These are phyloP conservation scores for Haematococcus lacustris DNA, from an alignment of 139 green algal genomes.

Conservation along the genomic window DNA sequence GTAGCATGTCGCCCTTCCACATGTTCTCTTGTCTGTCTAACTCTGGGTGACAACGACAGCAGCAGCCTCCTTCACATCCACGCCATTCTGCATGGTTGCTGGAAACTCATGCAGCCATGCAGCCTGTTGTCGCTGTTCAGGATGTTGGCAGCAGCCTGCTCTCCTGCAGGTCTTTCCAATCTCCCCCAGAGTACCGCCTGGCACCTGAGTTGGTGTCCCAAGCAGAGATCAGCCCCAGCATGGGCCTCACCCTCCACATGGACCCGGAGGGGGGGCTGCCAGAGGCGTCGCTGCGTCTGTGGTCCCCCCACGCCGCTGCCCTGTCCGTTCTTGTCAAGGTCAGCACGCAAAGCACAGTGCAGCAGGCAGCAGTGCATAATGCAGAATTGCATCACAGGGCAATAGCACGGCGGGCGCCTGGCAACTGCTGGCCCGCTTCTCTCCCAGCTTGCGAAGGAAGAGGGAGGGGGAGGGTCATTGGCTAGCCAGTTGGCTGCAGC, in stretches of 20 bases:
- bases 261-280: background rate
- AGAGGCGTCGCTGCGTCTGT: conserved; percentile 29
- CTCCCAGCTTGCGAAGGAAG: background rate
- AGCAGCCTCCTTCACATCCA: too few relatives aligned
- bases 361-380: background rate
- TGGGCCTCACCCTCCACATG: conserved; percentile 1
- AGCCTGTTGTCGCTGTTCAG: too few relatives aligned
- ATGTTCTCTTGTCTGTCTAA: too few relatives aligned
- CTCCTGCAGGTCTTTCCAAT: background rate
- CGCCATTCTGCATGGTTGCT: too few relatives aligned
- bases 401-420: background rate
- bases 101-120: too few relatives aligned
- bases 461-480: background rate
- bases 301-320: conserved; percentile 25
- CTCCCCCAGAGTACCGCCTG: background rate
- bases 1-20: too few relatives aligned
- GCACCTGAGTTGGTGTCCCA: background rate
- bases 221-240: background rate
- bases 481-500: background rate
- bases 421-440: background rate
- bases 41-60: too few relatives aligned
- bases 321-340: conserved; percentile 17
- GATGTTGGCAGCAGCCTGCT: too few relatives aligned
- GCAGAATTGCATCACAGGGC: background rate
- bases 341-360: background rate